These are phyloP conservation scores for Bifiguratus adelaidae DNA, from an alignment of 192 early-diverging fungal species.

Conservation along the genomic window DNA sequence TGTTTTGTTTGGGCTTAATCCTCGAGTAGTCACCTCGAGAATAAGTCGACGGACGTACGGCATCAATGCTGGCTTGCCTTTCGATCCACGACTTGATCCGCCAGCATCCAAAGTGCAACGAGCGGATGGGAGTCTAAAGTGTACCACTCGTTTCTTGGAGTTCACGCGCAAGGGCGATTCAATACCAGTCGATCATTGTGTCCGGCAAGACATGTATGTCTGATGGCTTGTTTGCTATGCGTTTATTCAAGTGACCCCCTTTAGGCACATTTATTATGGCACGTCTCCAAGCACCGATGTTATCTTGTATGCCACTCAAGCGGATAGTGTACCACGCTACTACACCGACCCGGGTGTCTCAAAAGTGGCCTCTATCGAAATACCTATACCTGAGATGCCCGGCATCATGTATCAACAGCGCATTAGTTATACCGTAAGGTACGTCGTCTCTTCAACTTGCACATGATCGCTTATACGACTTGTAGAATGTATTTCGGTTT, in stretches of 20 bases:
- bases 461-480: neutral
- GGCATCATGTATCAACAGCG: slow-evolving; percentile 6
- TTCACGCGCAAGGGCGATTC: slow-evolving; percentile 17
- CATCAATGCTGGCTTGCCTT: slow-evolving; percentile 34
- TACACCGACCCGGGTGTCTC: slow-evolving; percentile 9
- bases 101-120: slow-evolving; percentile 21
- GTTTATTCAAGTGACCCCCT: no score
- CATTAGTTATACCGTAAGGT: slow-evolving; percentile 14
- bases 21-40: slow-evolving; percentile 25
- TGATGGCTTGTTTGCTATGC: no score
- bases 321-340: slow-evolving; percentile 8
- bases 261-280: slow-evolving; percentile 21
- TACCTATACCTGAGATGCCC: slow-evolving; percentile 13
- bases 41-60: slow-evolving; percentile 34
- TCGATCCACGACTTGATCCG: slow-evolving; percentile 24
- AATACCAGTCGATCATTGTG: slow-evolving; percentile 35
- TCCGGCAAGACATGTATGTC: slow-evolving; percentile 26
- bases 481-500: slow-evolving; percentile 37
- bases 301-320: slow-evolving; percentile 15
- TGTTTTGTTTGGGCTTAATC: slow-evolving; percentile 32
- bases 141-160: slow-evolving; percentile 13
- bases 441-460: neutral
- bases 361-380: slow-evolving; percentile 14
- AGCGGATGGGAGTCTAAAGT: slow-evolving; percentile 30
- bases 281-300: slow-evolving; percentile 14